Evolutionary conservation across 768 basidiomycete species (phyloP), one percentile per base, ranked within the genome.

Genomic region (Krasilnikovozyma curviuscula): DNA sequence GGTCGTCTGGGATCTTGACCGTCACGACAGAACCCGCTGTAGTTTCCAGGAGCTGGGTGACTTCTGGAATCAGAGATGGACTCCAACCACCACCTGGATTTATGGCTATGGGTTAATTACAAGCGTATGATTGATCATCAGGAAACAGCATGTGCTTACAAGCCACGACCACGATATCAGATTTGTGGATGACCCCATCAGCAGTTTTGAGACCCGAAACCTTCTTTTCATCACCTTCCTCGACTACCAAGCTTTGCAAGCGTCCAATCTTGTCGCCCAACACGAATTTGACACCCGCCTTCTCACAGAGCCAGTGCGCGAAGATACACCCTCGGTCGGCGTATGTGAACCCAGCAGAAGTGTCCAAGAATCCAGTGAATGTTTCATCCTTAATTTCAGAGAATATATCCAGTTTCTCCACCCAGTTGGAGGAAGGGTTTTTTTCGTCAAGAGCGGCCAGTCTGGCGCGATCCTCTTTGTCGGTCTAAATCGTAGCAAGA

Each of bases 51-150:
- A 57, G 24, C 13, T 40, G 23, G 5, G 42, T 14, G 8, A 43
- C 52, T 23, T 54, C 48, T 19, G 56, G 55, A 4, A 57, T 44
- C 31, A 57, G 41, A 14, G 48, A 38, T 2, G 56, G 55, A 16
- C 54, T 57, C 56, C 56, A 57, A 5, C 54, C 55, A 13, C 56
- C 56, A 23, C 56, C 56, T 57, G n/a, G 28, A 33, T 12, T 29
- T 18, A 25, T 29, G 5, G 19, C 7, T 34, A 4, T 21, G n/a
- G 27, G 25, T 18, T 8, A 25, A 9, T 33, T 9, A 10, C 32
- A 33, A n/a, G n/a, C n/a, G n/a, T n/a, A n/a, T n/a, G n/a, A n/a
- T n/a, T n/a, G n/a, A 4, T 13, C n/a, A 8, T 16, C 19, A 4
- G 25, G n/a, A 45, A 13, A 27, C 25, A n/a, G 6, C n/a, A 35